Conservation (phyloP, 768 basidiomycete genomes). For the Suillus spraguei region DNA sequence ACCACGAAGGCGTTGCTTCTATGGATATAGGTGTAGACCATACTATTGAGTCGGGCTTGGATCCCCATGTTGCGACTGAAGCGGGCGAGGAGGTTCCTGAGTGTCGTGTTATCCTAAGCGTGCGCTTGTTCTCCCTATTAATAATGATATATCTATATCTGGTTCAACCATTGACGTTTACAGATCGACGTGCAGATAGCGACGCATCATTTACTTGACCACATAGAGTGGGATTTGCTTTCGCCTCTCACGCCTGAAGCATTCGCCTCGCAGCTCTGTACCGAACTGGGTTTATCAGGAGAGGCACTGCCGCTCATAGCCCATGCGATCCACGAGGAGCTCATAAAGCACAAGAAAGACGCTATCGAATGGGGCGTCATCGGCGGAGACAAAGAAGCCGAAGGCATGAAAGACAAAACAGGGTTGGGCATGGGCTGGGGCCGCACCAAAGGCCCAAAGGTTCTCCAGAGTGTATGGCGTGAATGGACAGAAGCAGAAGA, state of each 20-base stretch:
- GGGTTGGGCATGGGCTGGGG: constrained; percentile 79
- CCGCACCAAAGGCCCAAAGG: constrained; percentile 77
- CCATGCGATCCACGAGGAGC: constrained; percentile 93
- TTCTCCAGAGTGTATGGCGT: constrained; percentile 87
- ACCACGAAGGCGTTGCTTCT: constrained; percentile 79
- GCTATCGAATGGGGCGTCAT: constrained; percentile 94
- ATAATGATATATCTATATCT: constrained; percentile 18
- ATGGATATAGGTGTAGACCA: constrained; percentile 62
- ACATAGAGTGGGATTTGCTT: constrained; percentile 98
- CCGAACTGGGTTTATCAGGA: constrained; percentile 85
- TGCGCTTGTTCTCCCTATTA: constrained; percentile 39
- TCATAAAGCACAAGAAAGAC: constrained; percentile 94
- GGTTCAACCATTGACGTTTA: constrained; percentile 10
- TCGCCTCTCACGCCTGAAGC: constrained; percentile 88
- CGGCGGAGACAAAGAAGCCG: constrained; percentile 56
- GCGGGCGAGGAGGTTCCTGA: constrained; percentile 65
- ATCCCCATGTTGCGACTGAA: constrained; percentile 39
- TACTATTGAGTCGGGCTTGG: constrained; percentile 31
- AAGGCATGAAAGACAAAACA: constrained; percentile 79
- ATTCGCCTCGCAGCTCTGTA: constrained; percentile 78
- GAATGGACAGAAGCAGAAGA: constrained; percentile 95
- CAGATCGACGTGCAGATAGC: constrained; percentile 98
- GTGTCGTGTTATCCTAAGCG: constrained; percentile 81
- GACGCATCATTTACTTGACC: constrained; percentile 87
- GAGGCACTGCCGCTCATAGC: constrained; percentile 89